Evolutionary conservation across 2,329 filamentous ascomycete genomes (phyloP), one percentile per base, ranked within the genome.

Genomic region (Aspergillus spinulosporus): DNA sequence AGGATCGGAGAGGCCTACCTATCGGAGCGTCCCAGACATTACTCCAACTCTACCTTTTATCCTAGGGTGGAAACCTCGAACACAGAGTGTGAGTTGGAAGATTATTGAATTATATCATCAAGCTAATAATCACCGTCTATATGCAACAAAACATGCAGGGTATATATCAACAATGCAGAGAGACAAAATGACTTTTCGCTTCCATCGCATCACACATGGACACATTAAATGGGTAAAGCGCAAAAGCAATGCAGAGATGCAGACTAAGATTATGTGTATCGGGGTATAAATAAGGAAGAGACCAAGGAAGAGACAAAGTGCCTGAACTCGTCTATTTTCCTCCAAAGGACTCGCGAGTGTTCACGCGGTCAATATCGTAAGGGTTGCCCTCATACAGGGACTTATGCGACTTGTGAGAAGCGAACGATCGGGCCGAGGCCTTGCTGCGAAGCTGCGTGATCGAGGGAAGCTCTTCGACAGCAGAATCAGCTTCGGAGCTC

Each of bases 311-410:
- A 26, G n/a, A 5, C 29, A 2, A 5, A 11, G 49, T 12, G 36
- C 11, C 2, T 11, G 12, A 11, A n/a, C 29, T 7, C 47, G 45
- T 49, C 39, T 57, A 48, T 54, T 70, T 71, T 11, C 12, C 9
- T 12, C 36, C 11, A 62, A 72, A 71, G 9, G 73, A 74, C 28
- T 76, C 69, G 32, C 62, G 67, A 2, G 75, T 77, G 60, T 78
- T 70, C 43, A 78, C 75, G 15, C 75, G 69, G 52, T 78, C 76
- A 56, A 78, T 70, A 56, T 75, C 74, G 59, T 73, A 78, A 2
- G 76, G 75, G 49, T 76, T 78, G 7, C 69, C 74, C 12, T 78
- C 75, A 45, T 78, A 78, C n/a, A 69, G 62, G 32, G 61, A 63
- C n/a, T 55, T 49, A 37, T 60, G 63, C 40, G 52, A 56, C 32